These are phyloP conservation scores for Pichia nakasei DNA, from an alignment of 805 yeast species.

Conservation along the genomic window DNA sequence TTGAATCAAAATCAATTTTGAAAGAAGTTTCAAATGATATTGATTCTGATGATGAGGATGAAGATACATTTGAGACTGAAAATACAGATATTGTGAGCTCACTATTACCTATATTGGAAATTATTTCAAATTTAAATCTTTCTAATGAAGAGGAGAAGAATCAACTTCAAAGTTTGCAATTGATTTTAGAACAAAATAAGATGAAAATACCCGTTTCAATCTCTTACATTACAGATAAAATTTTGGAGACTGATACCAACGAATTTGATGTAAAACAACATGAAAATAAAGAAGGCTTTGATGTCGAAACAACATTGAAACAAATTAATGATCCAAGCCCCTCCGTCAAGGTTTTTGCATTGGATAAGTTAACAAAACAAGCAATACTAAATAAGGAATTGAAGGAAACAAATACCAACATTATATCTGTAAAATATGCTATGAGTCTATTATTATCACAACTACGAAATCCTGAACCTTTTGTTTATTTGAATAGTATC, in stretches of 20 bases:
- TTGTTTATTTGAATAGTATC: constrained; percentile 74
- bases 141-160: constrained; percentile 3
- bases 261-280: background rate
- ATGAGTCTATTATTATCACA: constrained; percentile 54
- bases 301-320: constrained; percentile 51
- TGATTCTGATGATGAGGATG: constrained; percentile 36
- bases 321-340: constrained; percentile 69
- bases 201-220: constrained; percentile 2
- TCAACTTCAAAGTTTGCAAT: constrained; percentile 10
- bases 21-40: constrained; percentile 3
- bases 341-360: constrained; percentile 83
- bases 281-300: constrained; percentile 28
- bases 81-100: constrained; percentile 25
- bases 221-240: background rate
- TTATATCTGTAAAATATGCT: constrained; percentile 33
- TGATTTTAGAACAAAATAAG: background rate
- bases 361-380: constrained; percentile 52
- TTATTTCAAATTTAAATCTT: constrained; percentile 3
- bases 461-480: constrained; percentile 75
- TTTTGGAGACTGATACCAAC: constrained; percentile 2
- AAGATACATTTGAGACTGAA: constrained; percentile 25
- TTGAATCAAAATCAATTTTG: background rate
- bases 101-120: constrained; percentile 14
- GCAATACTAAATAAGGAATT: constrained; percentile 17
- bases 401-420: constrained; percentile 13